Conservation (phyloP, 2,329 filamentous ascomycete species). For the Nemania abortiva region DNA sequence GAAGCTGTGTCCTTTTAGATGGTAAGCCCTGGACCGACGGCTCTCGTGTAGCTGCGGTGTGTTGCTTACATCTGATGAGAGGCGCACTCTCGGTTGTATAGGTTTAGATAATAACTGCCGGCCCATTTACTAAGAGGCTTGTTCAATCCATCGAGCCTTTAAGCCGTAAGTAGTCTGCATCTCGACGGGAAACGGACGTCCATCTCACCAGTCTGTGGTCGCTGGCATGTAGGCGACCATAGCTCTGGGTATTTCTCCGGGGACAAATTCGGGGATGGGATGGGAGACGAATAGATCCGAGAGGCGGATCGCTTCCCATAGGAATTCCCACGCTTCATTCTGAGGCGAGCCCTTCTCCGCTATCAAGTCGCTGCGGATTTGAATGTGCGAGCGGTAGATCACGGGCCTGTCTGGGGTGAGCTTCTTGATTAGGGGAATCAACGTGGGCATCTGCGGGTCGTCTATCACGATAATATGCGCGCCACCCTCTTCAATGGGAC, state of each 20-base stretch:
- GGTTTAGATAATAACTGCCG: conserved; percentile 77
- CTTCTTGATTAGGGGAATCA: conserved; percentile 81
- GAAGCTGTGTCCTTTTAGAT: conserved; percentile 15
- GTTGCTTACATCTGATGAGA: conserved; percentile 64
- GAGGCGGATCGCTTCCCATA: conserved; percentile 77
- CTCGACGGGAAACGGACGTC: not conserved
- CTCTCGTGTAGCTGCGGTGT: not conserved
- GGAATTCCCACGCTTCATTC: conserved; percentile 78
- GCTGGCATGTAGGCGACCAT: conserved; percentile 82
- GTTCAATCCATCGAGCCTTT: conserved; percentile 75
- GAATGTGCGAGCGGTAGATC: conserved; percentile 85
- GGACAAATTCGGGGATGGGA: conserved; percentile 81
- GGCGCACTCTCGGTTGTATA: conserved; percentile 75
- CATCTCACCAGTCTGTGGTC: conserved; percentile 77
- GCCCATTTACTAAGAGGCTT: conserved; percentile 79
- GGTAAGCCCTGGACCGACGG: not conserved
- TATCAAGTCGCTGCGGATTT: conserved; percentile 81
- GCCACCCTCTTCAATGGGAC: conserved; percentile 73
- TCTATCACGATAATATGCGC: conserved; percentile 80
- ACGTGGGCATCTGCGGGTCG: conserved; percentile 85
- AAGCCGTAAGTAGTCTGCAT: not conserved
- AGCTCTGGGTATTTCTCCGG: conserved; percentile 71
- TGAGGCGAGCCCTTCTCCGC: conserved; percentile 73
- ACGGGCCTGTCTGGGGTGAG: conserved; percentile 79
- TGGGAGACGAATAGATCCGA: conserved; percentile 87